Base-by-base conservation (phyloP, 108 stramenopile genomes). In the Fragilaria radians region DNA sequence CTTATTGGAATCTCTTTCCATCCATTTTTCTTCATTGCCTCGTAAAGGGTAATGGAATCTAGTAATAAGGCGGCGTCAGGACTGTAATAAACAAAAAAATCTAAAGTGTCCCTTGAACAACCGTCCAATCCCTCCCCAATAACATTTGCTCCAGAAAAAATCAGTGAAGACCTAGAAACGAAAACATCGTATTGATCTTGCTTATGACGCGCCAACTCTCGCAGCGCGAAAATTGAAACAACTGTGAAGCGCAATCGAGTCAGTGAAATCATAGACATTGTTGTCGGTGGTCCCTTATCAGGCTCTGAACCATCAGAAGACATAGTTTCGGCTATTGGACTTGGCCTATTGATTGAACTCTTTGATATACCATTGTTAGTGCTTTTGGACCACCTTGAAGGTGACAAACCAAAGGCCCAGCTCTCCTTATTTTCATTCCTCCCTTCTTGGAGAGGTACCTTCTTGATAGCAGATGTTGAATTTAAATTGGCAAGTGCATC, bases 61-160 rank as follows among this genome's bases (percentile, higher is more conserved):
- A 81, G 62, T 51, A 80, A 68, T 48, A 70, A 63, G 57, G 64
- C 73, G 22, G 70, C 63, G 60, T 87, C 86, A 14, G 89, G 86
- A 52, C 81, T 72, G 71, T 81, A 91, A 3, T 72, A 63, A 23
- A 82, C 79, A 2, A 91, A 59, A 55, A 91, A 85, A 51, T 91
- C 76, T 4, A 91, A 59, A 1, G 82, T 80, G 32, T 79, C 83
- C 48, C 83, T 49, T 1, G 86, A 81, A 45, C 82, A 88, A 25
- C 81, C 81, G 66, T 85, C 80, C 46, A 91, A 64, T 18, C 89
- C 86, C 66, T 91, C 89, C 1, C 84, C 80, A 18, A 68, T 28
- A n/a, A 79, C 63, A 29, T 76, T 77, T n/a, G 68, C 59, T 14
- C 89, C 89, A n/a, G 71, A 69, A 47, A 73, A 81, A 2, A 64